Evolutionary conservation across 345 rosid species (phyloP), one percentile per base, ranked within the genome.

Genomic region (Eutrema yunnanense): DNA sequence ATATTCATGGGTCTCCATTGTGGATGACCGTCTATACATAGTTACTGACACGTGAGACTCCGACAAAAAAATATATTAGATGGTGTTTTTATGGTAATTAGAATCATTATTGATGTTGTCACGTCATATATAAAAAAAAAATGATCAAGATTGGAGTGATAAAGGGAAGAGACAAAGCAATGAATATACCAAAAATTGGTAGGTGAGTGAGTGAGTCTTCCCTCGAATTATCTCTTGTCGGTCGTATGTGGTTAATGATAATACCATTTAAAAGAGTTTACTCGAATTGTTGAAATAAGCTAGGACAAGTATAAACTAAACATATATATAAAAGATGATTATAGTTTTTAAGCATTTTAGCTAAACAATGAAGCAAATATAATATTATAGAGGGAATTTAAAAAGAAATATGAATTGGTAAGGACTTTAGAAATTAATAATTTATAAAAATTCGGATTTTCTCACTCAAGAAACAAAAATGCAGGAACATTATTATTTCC

Each of bases 101-200:
- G 42, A 8, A 38, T 38, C 11, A 32, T 32, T 60, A 62, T 13
- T 19, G 19, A 12, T 41, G 49, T 7, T 27, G 63, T 34, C 70
- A 51, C 11, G 46, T 51, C 46, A 6, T 11, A 5, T 2, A 34
- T n/a, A n/a, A 8, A 33, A 58, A 3, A 43, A 36, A 56, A 13
- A 57, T 47, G 48, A 49, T 22, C 52, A 11, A 30, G 29, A 38
- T 7, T 16, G 9, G 33, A 72, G 56, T 49, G 34, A 33, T 19
- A 11, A 22, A 22, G 58, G 43, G 34, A 51, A 65, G 48, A 27
- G 49, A 66, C 60, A 66, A n/a, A 66, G 71, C 58, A 52, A 67
- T 67, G 40, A 67, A 52, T 67, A 54, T 52, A 19, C 47, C 69
- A 37, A 65, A 47, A 19, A 10, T 2, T 7, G 22, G 34, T 49